Evolutionary conservation across 2,329 filamentous ascomycete species (phyloP), one percentile per base, ranked within the genome.

Genomic region (Aspergillus pseudoviridinutans): DNA sequence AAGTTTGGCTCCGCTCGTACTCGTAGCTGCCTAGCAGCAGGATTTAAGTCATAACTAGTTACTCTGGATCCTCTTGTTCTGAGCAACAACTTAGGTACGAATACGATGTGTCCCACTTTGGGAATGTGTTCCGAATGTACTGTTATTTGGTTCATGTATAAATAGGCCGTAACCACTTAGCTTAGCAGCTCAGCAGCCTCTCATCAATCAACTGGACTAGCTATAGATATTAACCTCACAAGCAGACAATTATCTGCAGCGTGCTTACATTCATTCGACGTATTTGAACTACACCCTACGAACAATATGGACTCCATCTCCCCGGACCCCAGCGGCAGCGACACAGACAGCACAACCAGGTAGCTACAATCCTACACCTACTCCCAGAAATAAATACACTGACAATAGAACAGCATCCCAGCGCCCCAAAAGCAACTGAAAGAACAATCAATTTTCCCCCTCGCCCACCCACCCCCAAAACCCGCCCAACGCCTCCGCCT

Each of bases 381-480:
- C 25, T 25, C 25, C 25, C 25, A 25, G 1, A 22, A 22, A 1
- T 2, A 22, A 25, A 25, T 25, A 3, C 24, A 25, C 25, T 25
- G 25, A 25, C 25, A 25, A 25, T 25, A 25, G 4, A 25, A 25
- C 25, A 25, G 25, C 25, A 53, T 46, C 35, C 51, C 51, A n/a
- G 38, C 52, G 2, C 56, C 50, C 56, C 54, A 20, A 53, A 56
- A 27, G 3, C 25, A 25, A 4, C 3, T 4, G 4, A 35, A 64
- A 46, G 60, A 63, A 20, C 61, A 59, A 29, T 4, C 50, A 29
- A 2, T 32, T 29, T 73, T 73, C 55, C 62, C 66, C 44, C 64
- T 72, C 35, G 70, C 70, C 9, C 66, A 64, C 29, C 70, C 69
- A 12, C 66, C 70, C 4, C 66, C 69, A 12, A 72, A 70, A 64